Percentiles rank a stretch among this genome's conserved stretches.
These are phyloP conservation scores for Plasmodium yoelii DNA, from an alignment of 169 alveolate genomes.

Conservation along the genomic window DNA sequence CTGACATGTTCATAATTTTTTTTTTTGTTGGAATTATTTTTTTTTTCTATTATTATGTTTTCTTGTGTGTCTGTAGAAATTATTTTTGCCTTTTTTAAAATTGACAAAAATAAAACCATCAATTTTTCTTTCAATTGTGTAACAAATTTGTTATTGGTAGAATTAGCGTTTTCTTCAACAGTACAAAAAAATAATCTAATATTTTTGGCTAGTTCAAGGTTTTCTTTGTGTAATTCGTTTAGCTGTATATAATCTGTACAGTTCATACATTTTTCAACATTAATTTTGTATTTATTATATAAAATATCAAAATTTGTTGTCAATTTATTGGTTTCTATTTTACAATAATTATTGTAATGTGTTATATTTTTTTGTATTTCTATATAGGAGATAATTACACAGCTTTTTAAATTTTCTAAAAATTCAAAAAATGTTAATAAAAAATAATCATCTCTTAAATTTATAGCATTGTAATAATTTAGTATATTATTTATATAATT, in stretches of 20 bases:
- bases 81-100: conserved; percentile 39
- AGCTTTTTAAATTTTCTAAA: conserved; percentile 37
- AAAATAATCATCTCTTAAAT: conserved; percentile 53
- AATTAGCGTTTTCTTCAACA: conserved; percentile 10
- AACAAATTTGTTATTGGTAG: background rate
- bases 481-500: conserved; percentile 6
- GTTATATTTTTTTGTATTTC: conserved; percentile 28
- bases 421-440: conserved; percentile 31
- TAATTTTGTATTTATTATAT: conserved; percentile 17
- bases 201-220: background rate
- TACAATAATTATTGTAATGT: background rate
- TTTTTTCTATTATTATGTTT: no score
- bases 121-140: conserved; percentile 10
- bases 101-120: conserved; percentile 6
- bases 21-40: background rate
- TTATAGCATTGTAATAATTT: conserved; percentile 29
- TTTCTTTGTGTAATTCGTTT: background rate
- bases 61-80: background rate
- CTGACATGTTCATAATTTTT: conserved; percentile 2
- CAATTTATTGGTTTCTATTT: background rate
- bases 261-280: conserved; percentile 25
- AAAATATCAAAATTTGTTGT: background rate
- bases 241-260: conserved; percentile 39
- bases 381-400: background rate
- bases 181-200: no score